Base-by-base conservation (phyloP, 495 filamentous ascomycete species). In the Talaromyces ruber region DNA sequence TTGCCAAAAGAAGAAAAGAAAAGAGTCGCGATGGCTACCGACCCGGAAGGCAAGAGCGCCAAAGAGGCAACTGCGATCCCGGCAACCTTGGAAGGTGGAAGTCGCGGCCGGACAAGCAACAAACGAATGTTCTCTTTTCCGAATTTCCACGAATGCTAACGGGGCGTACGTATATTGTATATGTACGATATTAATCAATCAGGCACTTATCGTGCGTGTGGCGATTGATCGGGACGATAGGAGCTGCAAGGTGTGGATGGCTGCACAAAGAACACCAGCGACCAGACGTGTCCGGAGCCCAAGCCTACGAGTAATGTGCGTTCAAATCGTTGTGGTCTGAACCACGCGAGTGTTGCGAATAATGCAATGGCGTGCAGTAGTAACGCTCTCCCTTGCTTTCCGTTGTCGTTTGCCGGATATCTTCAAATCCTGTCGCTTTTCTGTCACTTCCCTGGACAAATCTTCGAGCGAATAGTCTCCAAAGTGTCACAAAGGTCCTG, bases 61-160 rank as follows among this genome's bases (percentile, higher is more conserved):
- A 34, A 57, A 34, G 26, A 32, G 54, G 54, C 54, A 57, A 57
- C 26, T 29, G 52, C 52, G 52, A 55, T 29, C 52, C 52, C 52
- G 52, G 11, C 52, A 55, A 28, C 47, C 47, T 51, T 51, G 6
- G 22, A 51, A 24, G 47, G 18, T 51, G 47, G 47, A 51, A 53
- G 14, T 45, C 39, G 12, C 18, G 9, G 22, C 21, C 22, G 24
- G 21, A 54, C 22, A 54, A 54, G 22, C 51, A 54, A 28, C n/a
- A n/a, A 28, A 3, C 22, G 51, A 54, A 47, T 47, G 21, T 47
- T 21, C 43, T 34, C 39, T n/a, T n/a, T n/a, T 47, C 39, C 12
- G 9, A 37, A 3, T 14, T 16, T 6, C 39, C 39, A 11, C 8
- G 9, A 14, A 37, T 37, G 39, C 39, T 18, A 45, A 45, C 39